Evolutionary conservation across 495 filamentous ascomycete species (phyloP).

Genomic region (Chaetomidium leptoderma): DNA sequence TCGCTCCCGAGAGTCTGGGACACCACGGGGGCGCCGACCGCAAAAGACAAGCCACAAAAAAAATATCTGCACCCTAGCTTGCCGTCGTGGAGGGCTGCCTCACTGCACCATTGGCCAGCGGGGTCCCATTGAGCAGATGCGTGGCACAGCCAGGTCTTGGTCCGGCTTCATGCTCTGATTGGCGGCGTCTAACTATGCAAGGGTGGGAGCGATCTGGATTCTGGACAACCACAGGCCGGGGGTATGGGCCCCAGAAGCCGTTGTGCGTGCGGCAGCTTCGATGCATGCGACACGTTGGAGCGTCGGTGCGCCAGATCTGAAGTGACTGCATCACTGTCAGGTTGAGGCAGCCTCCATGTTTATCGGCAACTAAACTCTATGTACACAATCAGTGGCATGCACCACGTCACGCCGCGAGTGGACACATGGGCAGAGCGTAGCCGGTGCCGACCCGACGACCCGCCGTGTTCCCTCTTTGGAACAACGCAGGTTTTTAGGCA

Average conservation of each 20-base stretch:
- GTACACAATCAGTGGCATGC: neutral
- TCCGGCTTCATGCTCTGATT: neutral
- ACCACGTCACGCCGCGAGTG: constrained; percentile 4
- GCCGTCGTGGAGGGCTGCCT: constrained; percentile 8
- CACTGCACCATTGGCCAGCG: constrained; percentile 3
- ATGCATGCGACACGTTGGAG: constrained; percentile 9
- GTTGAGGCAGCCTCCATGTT: neutral
- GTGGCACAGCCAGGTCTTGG: constrained; percentile 8
- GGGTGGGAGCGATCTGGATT: neutral
- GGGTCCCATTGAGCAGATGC: constrained; percentile 1
- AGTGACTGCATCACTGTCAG: neutral
- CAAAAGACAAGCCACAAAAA: neutral
- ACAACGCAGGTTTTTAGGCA: too few species aligned
- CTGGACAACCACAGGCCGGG: neutral
- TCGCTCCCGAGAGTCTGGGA: constrained; percentile 12
- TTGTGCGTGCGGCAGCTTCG: too few species aligned
- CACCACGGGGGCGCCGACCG: constrained; percentile 15
- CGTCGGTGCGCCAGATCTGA: neutral
- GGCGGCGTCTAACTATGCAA: neutral
- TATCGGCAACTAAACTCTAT: too few species aligned
- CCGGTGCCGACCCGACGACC: neutral
- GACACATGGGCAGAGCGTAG: neutral
- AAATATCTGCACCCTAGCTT: constrained; percentile 15
- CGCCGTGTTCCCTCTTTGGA: too few species aligned
- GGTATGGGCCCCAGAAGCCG: too few species aligned